Evolutionary conservation across 257 asterid genomes (phyloP).

Genomic region (Solanum clarkiae): DNA sequence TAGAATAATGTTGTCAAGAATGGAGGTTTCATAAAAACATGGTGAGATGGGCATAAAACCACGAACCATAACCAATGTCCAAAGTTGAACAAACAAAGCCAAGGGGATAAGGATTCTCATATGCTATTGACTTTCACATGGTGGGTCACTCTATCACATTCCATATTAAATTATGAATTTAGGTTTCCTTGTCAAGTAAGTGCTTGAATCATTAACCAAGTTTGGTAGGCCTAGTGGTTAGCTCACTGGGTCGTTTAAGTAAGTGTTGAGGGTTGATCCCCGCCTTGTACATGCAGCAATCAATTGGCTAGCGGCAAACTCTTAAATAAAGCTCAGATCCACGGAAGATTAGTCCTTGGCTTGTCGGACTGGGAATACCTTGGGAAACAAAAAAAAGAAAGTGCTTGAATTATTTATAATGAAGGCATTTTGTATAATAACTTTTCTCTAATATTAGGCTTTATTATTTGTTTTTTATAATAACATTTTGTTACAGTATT

Average conservation of each 20-base stretch:
- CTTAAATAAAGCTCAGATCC: too few species aligned
- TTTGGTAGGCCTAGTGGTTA: too few species aligned
- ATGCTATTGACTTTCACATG: neutral
- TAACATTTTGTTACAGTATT: too few species aligned
- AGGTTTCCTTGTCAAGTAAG: neutral
- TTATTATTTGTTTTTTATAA: too few species aligned
- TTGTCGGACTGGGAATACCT: too few species aligned
- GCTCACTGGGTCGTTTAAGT: too few species aligned
- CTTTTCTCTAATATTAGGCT: too few species aligned
- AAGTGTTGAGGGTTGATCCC: too few species aligned
- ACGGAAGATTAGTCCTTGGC: too few species aligned
- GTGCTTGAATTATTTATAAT: neutral
- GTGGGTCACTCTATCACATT: neutral
- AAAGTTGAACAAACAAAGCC: neutral
- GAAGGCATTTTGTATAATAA: too few species aligned
- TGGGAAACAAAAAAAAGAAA: neutral
- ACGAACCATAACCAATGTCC: neutral
- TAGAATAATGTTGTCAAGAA: neutral
- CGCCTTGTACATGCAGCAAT: too few species aligned
- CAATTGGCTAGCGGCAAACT: rapidly evolving
- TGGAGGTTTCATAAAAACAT: neutral
- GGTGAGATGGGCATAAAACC: neutral
- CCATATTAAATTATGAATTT: neutral
- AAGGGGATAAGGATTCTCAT: neutral
- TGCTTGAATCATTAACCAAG: neutral